phyloP scores from a whole-genome alignment of 2,329 filamentous ascomycete genomes.

The Claviceps maximensis region DNA sequence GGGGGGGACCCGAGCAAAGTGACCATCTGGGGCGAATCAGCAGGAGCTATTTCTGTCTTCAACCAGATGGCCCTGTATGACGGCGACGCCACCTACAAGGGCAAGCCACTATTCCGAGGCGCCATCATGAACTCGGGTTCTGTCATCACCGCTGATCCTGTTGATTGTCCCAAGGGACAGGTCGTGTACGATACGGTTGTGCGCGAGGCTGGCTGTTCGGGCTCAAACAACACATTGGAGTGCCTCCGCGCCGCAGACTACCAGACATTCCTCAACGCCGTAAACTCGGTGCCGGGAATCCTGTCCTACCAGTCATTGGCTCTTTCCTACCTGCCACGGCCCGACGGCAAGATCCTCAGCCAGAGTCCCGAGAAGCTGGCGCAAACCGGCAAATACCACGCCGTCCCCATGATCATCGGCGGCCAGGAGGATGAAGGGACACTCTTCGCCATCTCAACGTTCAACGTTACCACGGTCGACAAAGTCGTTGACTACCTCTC shows the following conservation, averaged over 20 bases:
- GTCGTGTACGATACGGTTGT: conserved; percentile 1
- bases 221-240: conserved; percentile 25
- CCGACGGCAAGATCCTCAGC: conserved; percentile 17
- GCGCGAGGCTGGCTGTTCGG: neutral
- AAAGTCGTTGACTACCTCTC: conserved; percentile 49
- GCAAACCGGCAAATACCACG: conserved; percentile 46
- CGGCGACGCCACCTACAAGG: conserved; percentile 40
- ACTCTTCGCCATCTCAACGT: neutral
- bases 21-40: conserved; percentile 46
- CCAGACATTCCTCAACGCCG: conserved; percentile 29
- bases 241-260: conserved; percentile 34
- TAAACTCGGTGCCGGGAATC: conserved; percentile 8
- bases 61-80: conserved; percentile 39
- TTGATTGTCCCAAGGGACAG: neutral
- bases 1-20: conserved; percentile 49
- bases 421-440: conserved; percentile 2
- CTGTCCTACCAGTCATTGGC: neutral
- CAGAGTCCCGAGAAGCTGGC: conserved; percentile 13
- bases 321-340: conserved; percentile 1
- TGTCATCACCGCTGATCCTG: conserved; percentile 33
- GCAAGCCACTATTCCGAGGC: conserved; percentile 2
- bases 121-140: conserved; percentile 7
- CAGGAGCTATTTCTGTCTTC: conserved; percentile 42
- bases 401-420: conserved; percentile 9
- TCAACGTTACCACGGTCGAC: conserved; percentile 41